A percentile compares a stretch with the other conserved stretches of the same genome.
Conservation (phyloP, 176 grass and related monocot species). For the Thalia dealbata region DNA sequence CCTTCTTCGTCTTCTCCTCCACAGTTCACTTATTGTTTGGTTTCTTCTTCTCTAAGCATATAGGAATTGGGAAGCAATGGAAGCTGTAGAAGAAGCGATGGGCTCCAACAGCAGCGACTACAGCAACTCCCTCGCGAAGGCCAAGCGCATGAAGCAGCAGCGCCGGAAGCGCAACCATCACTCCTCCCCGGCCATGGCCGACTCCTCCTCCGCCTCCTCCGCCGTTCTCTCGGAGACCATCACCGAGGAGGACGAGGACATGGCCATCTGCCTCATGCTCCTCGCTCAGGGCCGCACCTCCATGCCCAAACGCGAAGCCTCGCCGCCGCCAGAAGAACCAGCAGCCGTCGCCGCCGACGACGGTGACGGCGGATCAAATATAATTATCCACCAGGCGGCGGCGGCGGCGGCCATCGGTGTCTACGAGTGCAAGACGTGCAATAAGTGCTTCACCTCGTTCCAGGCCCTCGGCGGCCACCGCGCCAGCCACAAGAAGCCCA, state of each 20-base stretch:
- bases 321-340: background rate
- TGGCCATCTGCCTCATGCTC: slow-evolving; percentile 72
- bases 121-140: slow-evolving; percentile 23
- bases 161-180: slow-evolving; percentile 20
- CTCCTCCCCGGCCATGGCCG: background rate
- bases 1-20: background rate
- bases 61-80: background rate
- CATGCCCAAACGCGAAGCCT: background rate
- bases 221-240: slow-evolving; percentile 37
- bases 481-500: slow-evolving; percentile 7
- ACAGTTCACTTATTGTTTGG: no score
- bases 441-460: slow-evolving; percentile 32
- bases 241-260: slow-evolving; percentile 61
- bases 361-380: background rate
- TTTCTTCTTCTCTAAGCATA: background rate
- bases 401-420: slow-evolving; percentile 25
- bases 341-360: background rate
- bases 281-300: slow-evolving; percentile 35
- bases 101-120: background rate
- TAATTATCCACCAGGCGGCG: slow-evolving; percentile 34
- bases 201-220: slow-evolving; percentile 17
- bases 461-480: slow-evolving; percentile 9
- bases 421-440: slow-evolving; percentile 71
- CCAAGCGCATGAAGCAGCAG: slow-evolving; percentile 46
- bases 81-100: background rate